A percentile compares a stretch with the other conserved stretches of the same genome.
Conservation (phyloP, 371 early-diverging fungal genomes). For the Rhizopus stolonifer region DNA sequence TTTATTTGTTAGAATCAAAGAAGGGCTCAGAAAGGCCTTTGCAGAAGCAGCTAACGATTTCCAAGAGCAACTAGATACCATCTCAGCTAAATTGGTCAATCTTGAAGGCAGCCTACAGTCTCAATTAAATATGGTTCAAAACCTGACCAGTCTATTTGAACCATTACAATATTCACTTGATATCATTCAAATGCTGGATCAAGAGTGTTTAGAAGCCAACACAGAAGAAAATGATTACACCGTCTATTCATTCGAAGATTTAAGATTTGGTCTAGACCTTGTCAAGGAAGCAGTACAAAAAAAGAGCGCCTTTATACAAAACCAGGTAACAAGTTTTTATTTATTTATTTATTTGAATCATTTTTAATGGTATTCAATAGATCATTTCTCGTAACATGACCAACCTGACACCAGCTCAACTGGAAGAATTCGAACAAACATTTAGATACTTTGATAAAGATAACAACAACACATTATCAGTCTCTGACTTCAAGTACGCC, state of each 20-base stretch:
- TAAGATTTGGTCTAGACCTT: slow-evolving; percentile 81
- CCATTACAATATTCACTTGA: slow-evolving; percentile 56
- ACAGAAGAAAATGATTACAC: slow-evolving; percentile 95
- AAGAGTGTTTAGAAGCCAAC: slow-evolving; percentile 77
- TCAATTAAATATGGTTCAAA: slow-evolving; percentile 72
- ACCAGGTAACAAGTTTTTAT: slow-evolving; percentile 58
- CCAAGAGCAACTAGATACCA: slow-evolving; percentile 60
- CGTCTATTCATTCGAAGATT: slow-evolving; percentile 84
- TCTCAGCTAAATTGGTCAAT: slow-evolving; percentile 64
- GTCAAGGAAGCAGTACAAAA: slow-evolving; percentile 79
- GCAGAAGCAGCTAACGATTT: slow-evolving; percentile 81
- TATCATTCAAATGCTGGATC: slow-evolving; percentile 63
- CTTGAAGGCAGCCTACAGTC: slow-evolving; percentile 73
- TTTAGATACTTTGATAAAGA: slow-evolving; percentile 90
- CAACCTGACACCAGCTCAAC: slow-evolving; percentile 88
- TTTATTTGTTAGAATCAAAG: slow-evolving; percentile 63
- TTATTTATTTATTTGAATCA: not conserved
- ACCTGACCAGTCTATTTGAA: slow-evolving; percentile 31
- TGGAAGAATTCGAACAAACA: slow-evolving; percentile 90
- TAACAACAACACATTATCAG: slow-evolving; percentile 69
- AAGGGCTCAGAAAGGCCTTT: slow-evolving; percentile 68
- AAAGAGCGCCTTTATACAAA: slow-evolving; percentile 89
- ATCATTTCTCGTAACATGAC: slow-evolving; percentile 86
- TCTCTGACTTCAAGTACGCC: slow-evolving; percentile 83
- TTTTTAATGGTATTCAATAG: slow-evolving; percentile 28